Percentiles rank a stretch among this genome's conserved stretches.
These are phyloP conservation scores for Paecilomyces fulvus DNA, from an alignment of 2,329 filamentous ascomycete genomes.

Conservation along the genomic window DNA sequence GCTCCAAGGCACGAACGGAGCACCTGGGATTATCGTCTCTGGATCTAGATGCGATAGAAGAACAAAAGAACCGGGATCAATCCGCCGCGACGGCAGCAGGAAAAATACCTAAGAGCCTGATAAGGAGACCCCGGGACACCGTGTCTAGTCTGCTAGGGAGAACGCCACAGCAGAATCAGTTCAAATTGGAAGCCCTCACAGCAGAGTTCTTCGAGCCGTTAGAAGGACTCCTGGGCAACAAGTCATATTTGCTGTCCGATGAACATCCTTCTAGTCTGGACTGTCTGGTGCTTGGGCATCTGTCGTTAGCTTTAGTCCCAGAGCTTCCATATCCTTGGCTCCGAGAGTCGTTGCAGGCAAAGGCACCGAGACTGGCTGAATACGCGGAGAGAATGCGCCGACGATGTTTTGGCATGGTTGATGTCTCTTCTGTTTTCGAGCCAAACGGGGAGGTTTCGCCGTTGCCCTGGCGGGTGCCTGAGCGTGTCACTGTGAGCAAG, in stretches of 20 bases:
- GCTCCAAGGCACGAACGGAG: constrained; percentile 61
- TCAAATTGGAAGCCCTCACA: constrained; percentile 66
- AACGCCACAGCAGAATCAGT: constrained; percentile 63
- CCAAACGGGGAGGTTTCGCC: not conserved
- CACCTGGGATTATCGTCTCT: constrained; percentile 61
- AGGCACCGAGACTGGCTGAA: constrained; percentile 36
- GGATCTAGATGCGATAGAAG: constrained; percentile 48
- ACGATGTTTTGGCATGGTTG: constrained; percentile 28
- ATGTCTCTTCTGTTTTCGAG: constrained; percentile 15
- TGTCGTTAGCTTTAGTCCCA: constrained; percentile 62
- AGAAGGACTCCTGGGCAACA: constrained; percentile 50
- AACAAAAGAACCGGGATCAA: constrained; percentile 31
- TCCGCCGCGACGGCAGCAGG: constrained; percentile 30
- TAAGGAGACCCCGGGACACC: constrained; percentile 49
- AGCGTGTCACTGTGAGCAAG: constrained; percentile 21
- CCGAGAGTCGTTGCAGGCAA: constrained; percentile 45
- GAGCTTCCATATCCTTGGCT: constrained; percentile 56
- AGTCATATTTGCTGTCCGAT: constrained; percentile 48
- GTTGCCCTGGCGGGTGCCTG: constrained; percentile 29
- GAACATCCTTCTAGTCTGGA: constrained; percentile 58
- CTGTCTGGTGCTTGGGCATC: constrained; percentile 71
- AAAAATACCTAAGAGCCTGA: constrained; percentile 41
- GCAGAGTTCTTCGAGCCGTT: constrained; percentile 64
- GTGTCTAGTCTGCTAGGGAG: constrained; percentile 54
- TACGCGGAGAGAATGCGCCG: constrained; percentile 37